Base-by-base conservation (phyloP, 2,329 filamentous ascomycete genomes). In the Fusarium nelsonii region DNA sequence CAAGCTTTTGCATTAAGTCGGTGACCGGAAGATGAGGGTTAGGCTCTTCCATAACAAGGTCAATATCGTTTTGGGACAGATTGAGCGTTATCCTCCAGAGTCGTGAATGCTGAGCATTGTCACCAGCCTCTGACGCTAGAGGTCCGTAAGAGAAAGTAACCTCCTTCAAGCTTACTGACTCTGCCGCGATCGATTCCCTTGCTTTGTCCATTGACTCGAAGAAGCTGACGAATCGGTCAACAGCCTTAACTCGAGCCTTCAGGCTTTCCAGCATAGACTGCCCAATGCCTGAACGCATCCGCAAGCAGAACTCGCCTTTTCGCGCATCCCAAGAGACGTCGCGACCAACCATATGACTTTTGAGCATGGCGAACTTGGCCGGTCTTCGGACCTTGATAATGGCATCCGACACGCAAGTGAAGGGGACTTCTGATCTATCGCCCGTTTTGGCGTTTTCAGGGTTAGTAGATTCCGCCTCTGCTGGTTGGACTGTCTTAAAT, bases 211-310 rank as follows among this genome's bases (percentile, higher is more conserved):
- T 86, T 2, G 90, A 88, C 44, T 89, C 85, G 28, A 93, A 83
- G 73, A 92, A 92, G 43, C 86, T 85, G 39, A 93, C 89, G 30
- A 96, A 84, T 20, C 90, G 87, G 73, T 92, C 88, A 59, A 96
- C 87, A 14, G 89, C 87, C 69, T 88, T 85, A 45, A 94, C 81
- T 30, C 89, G 85, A 51, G 84, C 81, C 65, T 84, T 81, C 20
- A 94, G 82, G n/a, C 83, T 80, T 6, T 85, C 82, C 6, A 93
- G 78, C 15, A 91, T 83, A 1, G 88, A 82, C 44, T 83, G 80
- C 20, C 90, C 90, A 45, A 91, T 85, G 3, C 82, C 80, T 1
- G 87, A 85, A 11, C 85, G 83, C 37, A 93, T 80, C 9, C 85
- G 83, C 54, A 93, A 81, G 16, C 84, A 84, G 76, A 93, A 91